phyloP scores from a whole-genome alignment of 352 stramenopile species.

The Stramenopiles sp. region DNA sequence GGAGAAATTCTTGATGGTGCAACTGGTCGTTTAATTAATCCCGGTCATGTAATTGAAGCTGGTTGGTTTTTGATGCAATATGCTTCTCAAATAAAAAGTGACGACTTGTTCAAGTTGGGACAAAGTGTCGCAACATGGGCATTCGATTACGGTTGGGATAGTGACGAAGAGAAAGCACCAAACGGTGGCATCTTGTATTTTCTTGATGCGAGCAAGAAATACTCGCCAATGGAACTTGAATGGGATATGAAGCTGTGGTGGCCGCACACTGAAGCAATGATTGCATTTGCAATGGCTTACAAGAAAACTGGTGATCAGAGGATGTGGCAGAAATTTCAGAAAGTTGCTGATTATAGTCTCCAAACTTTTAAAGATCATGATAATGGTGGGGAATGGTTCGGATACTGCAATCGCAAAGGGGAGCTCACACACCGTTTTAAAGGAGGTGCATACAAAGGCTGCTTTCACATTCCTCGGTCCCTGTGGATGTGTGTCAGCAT shows the following conservation, averaged over 20 bases:
- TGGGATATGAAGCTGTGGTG: slow-evolving; percentile 17
- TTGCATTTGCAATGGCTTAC: slow-evolving; percentile 12
- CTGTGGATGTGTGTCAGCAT: slow-evolving; percentile 16
- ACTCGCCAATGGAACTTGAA: background rate
- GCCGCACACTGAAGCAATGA: slow-evolving; percentile 15
- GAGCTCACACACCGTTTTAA: background rate
- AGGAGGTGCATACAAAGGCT: slow-evolving; percentile 16
- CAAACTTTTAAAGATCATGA: slow-evolving; percentile 5
- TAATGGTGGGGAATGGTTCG: slow-evolving; percentile 10
- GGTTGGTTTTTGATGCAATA: slow-evolving; percentile 1
- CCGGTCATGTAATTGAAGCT: background rate
- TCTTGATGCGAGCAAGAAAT: background rate
- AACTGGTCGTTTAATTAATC: background rate
- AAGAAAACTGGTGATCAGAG: slow-evolving; percentile 12
- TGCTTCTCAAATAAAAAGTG: background rate
- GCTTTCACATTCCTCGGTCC: slow-evolving; percentile 14
- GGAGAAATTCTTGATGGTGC: background rate
- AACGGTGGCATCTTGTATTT: background rate
- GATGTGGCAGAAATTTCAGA: background rate
- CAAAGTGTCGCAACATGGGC: background rate
- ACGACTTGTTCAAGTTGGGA: background rate
- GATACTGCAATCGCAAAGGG: slow-evolving; percentile 14
- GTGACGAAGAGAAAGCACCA: too few relatives aligned
- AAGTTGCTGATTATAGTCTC: slow-evolving; percentile 12
- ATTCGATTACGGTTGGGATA: background rate